Evolutionary conservation across 805 yeast species (phyloP).

Genomic region (Blastobotrys parvus): DNA sequence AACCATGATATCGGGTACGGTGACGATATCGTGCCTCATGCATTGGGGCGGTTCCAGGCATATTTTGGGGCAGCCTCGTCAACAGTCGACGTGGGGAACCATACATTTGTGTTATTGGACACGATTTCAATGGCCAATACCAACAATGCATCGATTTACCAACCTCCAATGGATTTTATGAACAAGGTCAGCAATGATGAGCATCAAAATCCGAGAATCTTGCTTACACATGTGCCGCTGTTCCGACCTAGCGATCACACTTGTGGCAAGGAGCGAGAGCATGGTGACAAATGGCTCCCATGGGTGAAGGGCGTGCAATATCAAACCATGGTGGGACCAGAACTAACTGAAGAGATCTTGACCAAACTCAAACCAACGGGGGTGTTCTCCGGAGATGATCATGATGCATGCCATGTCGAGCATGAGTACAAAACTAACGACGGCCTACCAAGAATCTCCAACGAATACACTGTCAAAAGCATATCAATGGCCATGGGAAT

Average conservation of each 20-base stretch:
- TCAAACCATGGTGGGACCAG: constrained; percentile 74
- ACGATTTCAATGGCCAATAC: constrained; percentile 72
- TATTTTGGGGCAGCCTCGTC: constrained; percentile 66
- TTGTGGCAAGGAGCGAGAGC: constrained; percentile 77
- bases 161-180: constrained; percentile 46
- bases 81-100: constrained; percentile 52
- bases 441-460: constrained; percentile 28
- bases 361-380: constrained; percentile 52
- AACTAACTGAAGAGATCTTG: constrained; percentile 51
- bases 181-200: constrained; percentile 21
- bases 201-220: constrained; percentile 34
- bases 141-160: constrained; percentile 35
- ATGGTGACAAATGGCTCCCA: constrained; percentile 51
- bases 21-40: constrained; percentile 49
- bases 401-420: constrained; percentile 78
- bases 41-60: constrained; percentile 54
- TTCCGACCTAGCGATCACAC: constrained; percentile 50
- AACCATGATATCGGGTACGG: constrained; percentile 97
- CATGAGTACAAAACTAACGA: constrained; percentile 36
- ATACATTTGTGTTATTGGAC: constrained; percentile 69
- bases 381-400: constrained; percentile 91
- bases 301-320: constrained; percentile 72
- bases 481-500: constrained; percentile 93
- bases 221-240: constrained; percentile 84
- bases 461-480: constrained; percentile 83